Conservation (phyloP, 148 eudicot genomes). For the Rhododendron mucronatum region DNA sequence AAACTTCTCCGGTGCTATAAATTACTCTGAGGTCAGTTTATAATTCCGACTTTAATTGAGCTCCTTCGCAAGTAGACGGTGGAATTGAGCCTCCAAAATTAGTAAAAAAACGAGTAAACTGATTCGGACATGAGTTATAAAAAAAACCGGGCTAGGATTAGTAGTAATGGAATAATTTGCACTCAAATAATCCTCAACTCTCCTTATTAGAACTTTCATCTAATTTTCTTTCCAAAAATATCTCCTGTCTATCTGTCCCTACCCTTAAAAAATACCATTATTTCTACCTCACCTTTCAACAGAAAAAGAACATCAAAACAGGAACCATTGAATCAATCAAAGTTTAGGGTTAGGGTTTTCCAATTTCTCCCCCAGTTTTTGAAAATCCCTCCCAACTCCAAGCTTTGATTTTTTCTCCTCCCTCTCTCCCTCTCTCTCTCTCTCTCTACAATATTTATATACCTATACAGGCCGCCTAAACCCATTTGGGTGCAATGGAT, state of each 20-base stretch:
- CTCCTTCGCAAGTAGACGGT: neutral
- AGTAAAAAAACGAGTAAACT: neutral
- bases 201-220: neutral
- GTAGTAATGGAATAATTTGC: neutral
- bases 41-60: neutral
- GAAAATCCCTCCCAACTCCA: neutral
- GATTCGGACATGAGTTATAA: too few relatives aligned
- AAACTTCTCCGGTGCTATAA: too few relatives aligned
- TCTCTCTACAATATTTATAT: neutral
- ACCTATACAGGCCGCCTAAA: neutral
- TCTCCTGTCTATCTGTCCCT: neutral
- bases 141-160: neutral
- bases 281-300: neutral
- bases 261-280: neutral
- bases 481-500: constrained; percentile 19
- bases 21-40: too few relatives aligned
- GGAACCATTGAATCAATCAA: neutral
- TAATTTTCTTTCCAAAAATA: neutral
- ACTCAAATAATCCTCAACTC: neutral
- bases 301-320: neutral
- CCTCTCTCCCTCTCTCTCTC: neutral
- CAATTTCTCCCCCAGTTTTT: neutral
- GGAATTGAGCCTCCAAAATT: neutral
- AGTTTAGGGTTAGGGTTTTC: neutral
- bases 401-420: constrained; percentile 3